Conservation (phyloP, 2,329 filamentous ascomycete genomes). For the Nannizziopsis arthrosporioides region DNA sequence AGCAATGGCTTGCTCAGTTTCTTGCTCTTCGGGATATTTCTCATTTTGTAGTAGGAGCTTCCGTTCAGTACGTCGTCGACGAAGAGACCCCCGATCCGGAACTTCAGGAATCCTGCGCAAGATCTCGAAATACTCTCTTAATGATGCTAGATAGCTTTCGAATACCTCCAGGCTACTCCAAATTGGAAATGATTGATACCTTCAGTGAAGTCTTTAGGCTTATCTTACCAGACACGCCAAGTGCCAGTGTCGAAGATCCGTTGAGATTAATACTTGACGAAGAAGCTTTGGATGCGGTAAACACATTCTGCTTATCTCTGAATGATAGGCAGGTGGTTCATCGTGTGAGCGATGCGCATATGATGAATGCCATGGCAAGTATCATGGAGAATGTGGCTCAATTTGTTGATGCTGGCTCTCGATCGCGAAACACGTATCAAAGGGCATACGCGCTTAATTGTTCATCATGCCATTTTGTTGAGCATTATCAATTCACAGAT, state of each 20-base stretch:
- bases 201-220: conserved; percentile 30
- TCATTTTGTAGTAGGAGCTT: conserved; percentile 31
- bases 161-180: conserved; percentile 26
- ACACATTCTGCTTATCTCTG: conserved; percentile 26
- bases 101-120: conserved; percentile 26
- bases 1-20: conserved; percentile 31
- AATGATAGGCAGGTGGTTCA: conserved; percentile 28
- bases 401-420: conserved; percentile 28
- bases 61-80: conserved; percentile 30
- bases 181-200: conserved; percentile 26
- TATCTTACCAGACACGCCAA: conserved; percentile 30
- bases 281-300: conserved; percentile 29
- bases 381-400: conserved; percentile 27
- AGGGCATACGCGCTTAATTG: conserved; percentile 31
- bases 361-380: conserved; percentile 28
- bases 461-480: conserved; percentile 26
- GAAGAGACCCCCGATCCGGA: conserved; percentile 26
- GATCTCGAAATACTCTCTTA: conserved; percentile 31
- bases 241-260: conserved; percentile 19
- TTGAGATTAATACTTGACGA: conserved; percentile 23
- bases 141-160: conserved; percentile 27
- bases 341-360: conserved; percentile 32
- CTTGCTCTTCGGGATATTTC: conserved; percentile 32
- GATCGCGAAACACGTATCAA: conserved; percentile 22
- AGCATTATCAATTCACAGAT: conserved; percentile 26